These are phyloP conservation scores for Plasmodium cynomolgi DNA, from an alignment of 169 alveolate species.

Conservation along the genomic window DNA sequence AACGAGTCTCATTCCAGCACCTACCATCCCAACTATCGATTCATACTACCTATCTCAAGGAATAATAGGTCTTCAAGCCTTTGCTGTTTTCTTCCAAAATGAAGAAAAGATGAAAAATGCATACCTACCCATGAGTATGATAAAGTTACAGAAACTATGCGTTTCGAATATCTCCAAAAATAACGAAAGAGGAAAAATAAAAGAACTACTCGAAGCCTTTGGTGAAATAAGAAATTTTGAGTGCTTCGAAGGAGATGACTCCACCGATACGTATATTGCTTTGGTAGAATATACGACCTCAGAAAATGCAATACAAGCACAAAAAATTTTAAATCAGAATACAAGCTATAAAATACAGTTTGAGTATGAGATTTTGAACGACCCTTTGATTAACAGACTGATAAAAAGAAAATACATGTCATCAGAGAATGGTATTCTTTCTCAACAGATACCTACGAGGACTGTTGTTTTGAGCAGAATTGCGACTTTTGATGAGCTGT, in stretches of 20 bases:
- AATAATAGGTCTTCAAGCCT: conserved; percentile 53
- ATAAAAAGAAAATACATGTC: conserved; percentile 71
- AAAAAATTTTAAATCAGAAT: conserved; percentile 79
- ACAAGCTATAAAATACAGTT: conserved; percentile 77
- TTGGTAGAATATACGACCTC: conserved; percentile 76
- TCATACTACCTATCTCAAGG: conserved; percentile 62
- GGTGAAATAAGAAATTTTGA: conserved; percentile 30
- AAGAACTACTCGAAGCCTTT: conserved; percentile 46
- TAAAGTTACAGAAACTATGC: conserved; percentile 28
- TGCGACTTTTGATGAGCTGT: conserved; percentile 85
- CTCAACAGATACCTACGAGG: conserved; percentile 80
- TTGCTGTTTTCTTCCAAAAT: conserved; percentile 28
- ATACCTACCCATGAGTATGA: conserved; percentile 77
- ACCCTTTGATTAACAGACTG: conserved; percentile 74
- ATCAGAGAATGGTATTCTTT: conserved; percentile 59
- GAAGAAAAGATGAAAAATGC: conserved; percentile 72
- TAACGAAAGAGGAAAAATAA: conserved; percentile 36
- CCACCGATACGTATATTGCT: conserved; percentile 65
- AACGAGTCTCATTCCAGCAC: conserved; percentile 74
- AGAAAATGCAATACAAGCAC: conserved; percentile 80
- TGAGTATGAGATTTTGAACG: conserved; percentile 79
- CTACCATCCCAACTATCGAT: conserved; percentile 73
- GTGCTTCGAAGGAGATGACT: conserved; percentile 51
- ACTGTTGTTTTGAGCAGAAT: conserved; percentile 83
- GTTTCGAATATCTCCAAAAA: conserved; percentile 45